These are phyloP conservation scores for Phytopythium delawarense DNA, from an alignment of 352 stramenopile species.

Conservation along the genomic window DNA sequence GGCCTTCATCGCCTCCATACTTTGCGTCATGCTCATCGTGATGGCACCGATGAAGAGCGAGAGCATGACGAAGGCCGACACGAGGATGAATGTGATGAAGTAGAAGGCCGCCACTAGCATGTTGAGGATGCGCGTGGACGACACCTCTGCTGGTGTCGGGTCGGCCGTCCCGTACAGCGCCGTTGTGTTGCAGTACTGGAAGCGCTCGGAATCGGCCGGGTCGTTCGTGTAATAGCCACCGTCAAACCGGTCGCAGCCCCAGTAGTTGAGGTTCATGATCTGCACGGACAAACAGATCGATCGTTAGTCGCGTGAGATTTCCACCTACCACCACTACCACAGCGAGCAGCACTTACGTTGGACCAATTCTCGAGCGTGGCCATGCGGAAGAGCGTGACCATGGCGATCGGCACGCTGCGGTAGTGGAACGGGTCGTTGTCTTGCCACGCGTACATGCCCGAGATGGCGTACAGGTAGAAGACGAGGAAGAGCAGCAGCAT, in stretches of 20 bases:
- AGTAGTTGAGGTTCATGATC: conserved; percentile 85
- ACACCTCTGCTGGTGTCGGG: conserved; percentile 28
- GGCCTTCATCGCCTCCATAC: conserved; percentile 86
- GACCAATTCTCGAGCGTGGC: conserved; percentile 82
- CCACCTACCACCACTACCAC: too few species aligned
- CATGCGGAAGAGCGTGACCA: conserved; percentile 83
- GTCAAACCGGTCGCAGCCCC: conserved; percentile 56
- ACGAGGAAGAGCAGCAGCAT: conserved; percentile 82
- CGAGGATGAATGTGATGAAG: conserved; percentile 86
- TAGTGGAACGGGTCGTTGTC: conserved; percentile 87
- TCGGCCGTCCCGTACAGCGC: conserved; percentile 46
- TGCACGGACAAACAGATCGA: conserved; percentile 4
- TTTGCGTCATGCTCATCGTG: conserved; percentile 89
- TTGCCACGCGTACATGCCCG: conserved; percentile 88
- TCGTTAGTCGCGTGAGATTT: neutral
- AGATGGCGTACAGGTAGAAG: conserved; percentile 89
- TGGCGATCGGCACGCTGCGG: conserved; percentile 67
- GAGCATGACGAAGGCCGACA: conserved; percentile 88
- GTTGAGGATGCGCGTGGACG: conserved; percentile 35
- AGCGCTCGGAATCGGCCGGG: conserved; percentile 23
- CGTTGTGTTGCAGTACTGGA: conserved; percentile 64
- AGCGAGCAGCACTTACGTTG: conserved; percentile 28
- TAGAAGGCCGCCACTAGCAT: conserved; percentile 63
- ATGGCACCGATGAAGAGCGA: conserved; percentile 89
- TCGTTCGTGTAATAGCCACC: conserved; percentile 68